These are phyloP conservation scores for Fusarium sp. DNA, from an alignment of 2,329 filamentous ascomycete species.

Conservation along the genomic window DNA sequence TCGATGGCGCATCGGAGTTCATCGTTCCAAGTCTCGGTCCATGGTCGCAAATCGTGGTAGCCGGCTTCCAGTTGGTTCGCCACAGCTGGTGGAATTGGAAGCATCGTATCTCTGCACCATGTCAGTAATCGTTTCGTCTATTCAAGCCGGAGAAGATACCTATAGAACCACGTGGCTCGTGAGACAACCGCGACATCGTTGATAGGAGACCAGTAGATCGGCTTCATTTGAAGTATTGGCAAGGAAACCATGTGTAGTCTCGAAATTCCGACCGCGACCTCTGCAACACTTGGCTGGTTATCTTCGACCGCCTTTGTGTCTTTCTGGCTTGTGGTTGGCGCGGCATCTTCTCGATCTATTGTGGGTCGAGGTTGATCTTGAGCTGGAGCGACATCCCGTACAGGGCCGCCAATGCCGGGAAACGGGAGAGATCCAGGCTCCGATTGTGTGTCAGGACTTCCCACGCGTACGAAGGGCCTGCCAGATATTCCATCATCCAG, in stretches of 20 bases:
- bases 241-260: conserved; percentile 90
- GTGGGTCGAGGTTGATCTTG: conserved; percentile 14
- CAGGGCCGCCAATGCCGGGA: conserved; percentile 6
- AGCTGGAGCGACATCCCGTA: conserved; percentile 15
- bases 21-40: conserved; percentile 93
- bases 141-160: conserved; percentile 55
- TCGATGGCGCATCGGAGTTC: conserved; percentile 92
- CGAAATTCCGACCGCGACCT: conserved; percentile 90
- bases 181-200: conserved; percentile 88
- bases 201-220: conserved; percentile 97
- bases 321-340: conserved; percentile 16
- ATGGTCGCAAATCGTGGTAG: conserved; percentile 87
- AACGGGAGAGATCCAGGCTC: conserved; percentile 32
- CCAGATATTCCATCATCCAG: conserved; percentile 68
- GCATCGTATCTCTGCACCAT: conserved; percentile 81
- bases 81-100: conserved; percentile 85
- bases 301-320: conserved; percentile 17
- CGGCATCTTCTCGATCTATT: conserved; percentile 17
- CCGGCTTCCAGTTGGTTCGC: conserved; percentile 95
- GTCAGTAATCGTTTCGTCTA: conserved; percentile 33
- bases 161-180: conserved; percentile 97
- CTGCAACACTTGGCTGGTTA: conserved; percentile 55
- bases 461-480: conserved; percentile 67
- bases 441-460: conserved; percentile 52
- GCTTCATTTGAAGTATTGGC: conserved; percentile 88